These are phyloP conservation scores for Hanseniaspora vineae DNA, from an alignment of 805 yeast genomes.

Conservation along the genomic window DNA sequence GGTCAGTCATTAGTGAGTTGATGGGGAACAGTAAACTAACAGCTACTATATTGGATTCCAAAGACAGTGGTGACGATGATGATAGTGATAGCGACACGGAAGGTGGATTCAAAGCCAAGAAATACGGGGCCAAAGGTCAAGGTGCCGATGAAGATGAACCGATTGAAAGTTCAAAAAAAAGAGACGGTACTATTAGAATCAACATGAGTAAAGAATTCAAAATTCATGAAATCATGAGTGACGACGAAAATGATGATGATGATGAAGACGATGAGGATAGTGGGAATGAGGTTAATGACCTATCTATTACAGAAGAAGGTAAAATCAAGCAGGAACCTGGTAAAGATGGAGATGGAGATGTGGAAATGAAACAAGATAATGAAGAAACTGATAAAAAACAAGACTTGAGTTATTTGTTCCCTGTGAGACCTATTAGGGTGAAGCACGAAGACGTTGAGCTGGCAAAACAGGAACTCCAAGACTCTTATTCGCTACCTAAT, in stretches of 20 bases:
- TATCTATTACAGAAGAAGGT: neutral
- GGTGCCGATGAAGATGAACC: conserved; percentile 10
- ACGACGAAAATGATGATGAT: conserved; percentile 9
- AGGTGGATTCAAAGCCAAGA: conserved; percentile 5
- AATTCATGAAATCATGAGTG: conserved; percentile 25
- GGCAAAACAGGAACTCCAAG: conserved; percentile 21
- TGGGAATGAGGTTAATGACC: conserved; percentile 1
- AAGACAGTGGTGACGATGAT: conserved; percentile 15
- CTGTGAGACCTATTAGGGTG: conserved; percentile 54
- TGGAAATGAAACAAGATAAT: conserved; percentile 14
- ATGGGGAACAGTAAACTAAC: conserved; percentile 2
- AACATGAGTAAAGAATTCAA: conserved; percentile 52
- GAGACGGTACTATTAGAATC: conserved; percentile 28
- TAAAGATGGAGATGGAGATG: conserved; percentile 8
- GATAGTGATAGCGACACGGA: conserved; percentile 31
- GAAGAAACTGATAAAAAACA: conserved; percentile 18
- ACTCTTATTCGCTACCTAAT: conserved; percentile 13
- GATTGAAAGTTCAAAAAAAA: conserved; percentile 3
- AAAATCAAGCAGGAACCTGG: neutral
- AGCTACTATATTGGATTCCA: conserved; percentile 14
- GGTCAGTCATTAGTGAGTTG: neutral
- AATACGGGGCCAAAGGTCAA: conserved; percentile 23
- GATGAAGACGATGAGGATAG: conserved; percentile 10
- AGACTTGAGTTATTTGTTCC: conserved; percentile 34
- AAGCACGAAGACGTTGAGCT: conserved; percentile 29